Base-by-base conservation (phyloP, 768 basidiomycete genomes). In the Myochromella boudieri region DNA sequence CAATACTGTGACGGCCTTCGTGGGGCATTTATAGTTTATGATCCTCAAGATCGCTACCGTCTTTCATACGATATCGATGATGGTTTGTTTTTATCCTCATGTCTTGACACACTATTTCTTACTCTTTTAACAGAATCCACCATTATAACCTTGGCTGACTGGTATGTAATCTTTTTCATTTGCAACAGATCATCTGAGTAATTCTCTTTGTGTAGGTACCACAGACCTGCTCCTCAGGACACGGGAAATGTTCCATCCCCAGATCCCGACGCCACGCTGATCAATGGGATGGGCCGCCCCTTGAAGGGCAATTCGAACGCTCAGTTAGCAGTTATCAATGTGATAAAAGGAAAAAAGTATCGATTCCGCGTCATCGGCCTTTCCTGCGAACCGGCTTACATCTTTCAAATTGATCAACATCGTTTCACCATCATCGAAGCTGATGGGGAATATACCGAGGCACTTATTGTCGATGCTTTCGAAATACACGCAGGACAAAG, bases 1-100 rank as follows among this genome's bases (percentile, higher is more conserved):
- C 78, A 80, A 53, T 79, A 78, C 44, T 80, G 72, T 43, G 72
- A 74, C 56, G 72, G 72, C 0, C 53, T 70, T n/a, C 59, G 71
- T 34, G 71, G 71, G 3, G 56, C 61, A 2, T 36, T 71, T 6
- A 56, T 70, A n/a, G 49, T 75, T 3, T 67, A 71, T 39, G 71
- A 76, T 34, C 65, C 62, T 8, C 4, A 57, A 4, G 70, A 71
- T 42, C 66, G 66, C 31, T 55, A 62, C 24, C 42, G 36, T n/a
- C 20, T 39, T 31, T 53, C 63, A 36, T 72, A 70, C 24, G 53
- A 57, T 25, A 37, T 59, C 18, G 53, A 54, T 17, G 46, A 54
- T 22, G 49, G 53, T 54, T 18, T 14, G 42, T 12, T 17, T 2
- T 38, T 14, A 15, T n/a, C n/a, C 34, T 32, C 10, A 3, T 14